Evolutionary conservation across 179 eudicot species (phyloP), one percentile per base, ranked within the genome.

Genomic region (Actinidia arguta): DNA sequence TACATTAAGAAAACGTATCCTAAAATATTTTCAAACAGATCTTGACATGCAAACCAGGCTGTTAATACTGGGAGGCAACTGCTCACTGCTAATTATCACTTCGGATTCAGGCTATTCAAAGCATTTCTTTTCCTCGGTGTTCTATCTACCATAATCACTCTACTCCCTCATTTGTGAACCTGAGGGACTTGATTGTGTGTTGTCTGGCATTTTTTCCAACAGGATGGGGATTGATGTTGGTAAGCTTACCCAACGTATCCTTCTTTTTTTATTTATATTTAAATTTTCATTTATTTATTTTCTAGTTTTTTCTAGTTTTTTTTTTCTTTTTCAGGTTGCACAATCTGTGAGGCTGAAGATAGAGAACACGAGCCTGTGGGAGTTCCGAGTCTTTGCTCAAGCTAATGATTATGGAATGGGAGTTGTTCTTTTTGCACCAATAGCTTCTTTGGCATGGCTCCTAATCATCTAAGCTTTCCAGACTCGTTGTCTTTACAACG

Each of bases 181-280:
- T 88, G 79, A 89, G 80, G 90, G 98, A 95, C 89, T 79, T 97
- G 84, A 55, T 93, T 20, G 98, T 97, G 4, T 97, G 99, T 85
- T 92, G 94, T 79, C 90, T 97, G 31, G 98, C 97, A 50, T 95
- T 97, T 89, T 61, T 95, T 14, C 99, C 99, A 17, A 97, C 99
- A 10, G 99, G 98, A 12, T 97, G 99, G 99, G 99, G 99, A 66
- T 81, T 97, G 86, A 89, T 97, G 76, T 77, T 93, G 93, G 99
- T 95, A 88, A 89, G 92, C 75, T 80, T 10, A 42, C n/a, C n/a
- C n/a, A n/a, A n/a, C 31, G 7, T 17, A 22, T 58, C n/a, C 31
- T 31, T 61, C 1, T 22, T 66, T 64, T 12, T 66, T 39, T 4
- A 4, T 5, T 31, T 31, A 42, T n/a, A n/a, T n/a, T n/a, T n/a